Conservation (phyloP, 1,139 yeast species). For the Yamadazyma atlantica region DNA sequence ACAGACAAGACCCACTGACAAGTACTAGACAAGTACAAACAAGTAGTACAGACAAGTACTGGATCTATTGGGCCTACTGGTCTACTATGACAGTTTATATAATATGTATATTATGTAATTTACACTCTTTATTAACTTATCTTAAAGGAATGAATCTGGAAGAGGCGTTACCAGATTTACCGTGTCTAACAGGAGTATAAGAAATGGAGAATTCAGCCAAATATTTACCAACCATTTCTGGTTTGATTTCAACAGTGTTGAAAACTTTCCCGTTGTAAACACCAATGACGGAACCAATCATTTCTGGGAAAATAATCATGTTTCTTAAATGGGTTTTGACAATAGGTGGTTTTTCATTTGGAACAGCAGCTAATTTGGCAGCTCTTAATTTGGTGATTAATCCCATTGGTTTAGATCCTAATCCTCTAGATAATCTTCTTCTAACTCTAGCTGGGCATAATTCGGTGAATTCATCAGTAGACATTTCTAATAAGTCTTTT, state of each 20-base stretch:
- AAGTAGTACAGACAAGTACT: not conserved
- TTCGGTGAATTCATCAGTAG: conserved; percentile 96
- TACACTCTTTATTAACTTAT: conserved; percentile 18
- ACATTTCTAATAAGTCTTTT: conserved; percentile 88
- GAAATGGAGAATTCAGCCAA: conserved; percentile 99
- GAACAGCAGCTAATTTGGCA: conserved; percentile 89
- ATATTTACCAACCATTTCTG: conserved; percentile 99
- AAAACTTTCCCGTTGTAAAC: conserved; percentile 99
- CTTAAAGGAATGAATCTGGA: conserved; percentile 76
- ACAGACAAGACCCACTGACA: too few species aligned
- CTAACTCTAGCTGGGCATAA: conserved; percentile 98
- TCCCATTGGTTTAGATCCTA: conserved; percentile 94
- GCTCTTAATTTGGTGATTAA: conserved; percentile 97
- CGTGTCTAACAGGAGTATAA: conserved; percentile 99
- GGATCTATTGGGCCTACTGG: too few species aligned
- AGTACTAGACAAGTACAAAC: too few species aligned
- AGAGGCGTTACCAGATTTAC: conserved; percentile 97
- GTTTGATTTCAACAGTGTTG: conserved; percentile 98
- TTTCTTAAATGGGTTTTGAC: conserved; percentile 99
- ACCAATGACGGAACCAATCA: conserved; percentile 99
- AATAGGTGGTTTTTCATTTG: conserved; percentile 95
- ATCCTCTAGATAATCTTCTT: conserved; percentile 99
- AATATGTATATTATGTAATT: conserved; percentile 7
- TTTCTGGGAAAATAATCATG: conserved; percentile 99
- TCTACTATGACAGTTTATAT: too few species aligned